Evolutionary conservation across 1,139 yeast genomes (phyloP).

Genomic region (Tardiomyces digboiensis): DNA sequence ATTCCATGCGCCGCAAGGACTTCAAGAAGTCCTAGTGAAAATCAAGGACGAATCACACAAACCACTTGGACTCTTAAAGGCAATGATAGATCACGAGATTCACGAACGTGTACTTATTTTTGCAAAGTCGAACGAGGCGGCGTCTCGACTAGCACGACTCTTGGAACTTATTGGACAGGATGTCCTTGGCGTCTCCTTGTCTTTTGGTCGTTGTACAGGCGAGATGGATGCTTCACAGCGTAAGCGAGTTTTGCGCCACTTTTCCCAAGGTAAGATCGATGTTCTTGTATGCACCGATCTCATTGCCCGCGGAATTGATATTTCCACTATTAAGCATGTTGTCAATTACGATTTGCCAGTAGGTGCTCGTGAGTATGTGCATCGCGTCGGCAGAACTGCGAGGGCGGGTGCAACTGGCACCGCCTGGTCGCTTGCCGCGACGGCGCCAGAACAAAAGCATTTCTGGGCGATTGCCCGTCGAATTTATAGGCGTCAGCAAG

Average conservation of each 20-base stretch:
- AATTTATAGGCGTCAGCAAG: conserved; percentile 14
- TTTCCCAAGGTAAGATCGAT: conserved; percentile 40
- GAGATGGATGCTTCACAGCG: conserved; percentile 28
- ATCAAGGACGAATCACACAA: conserved; percentile 36
- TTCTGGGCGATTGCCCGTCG: conserved; percentile 30
- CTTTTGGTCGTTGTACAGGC: conserved; percentile 26
- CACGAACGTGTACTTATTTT: conserved; percentile 44
- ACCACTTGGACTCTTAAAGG: conserved; percentile 59
- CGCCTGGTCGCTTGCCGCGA: conserved; percentile 61
- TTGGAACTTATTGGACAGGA: conserved; percentile 36
- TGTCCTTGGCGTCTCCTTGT: conserved; percentile 13
- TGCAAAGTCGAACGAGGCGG: conserved; percentile 80
- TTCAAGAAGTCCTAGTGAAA: conserved; percentile 23
- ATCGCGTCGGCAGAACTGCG: conserved; percentile 95
- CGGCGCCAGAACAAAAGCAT: conserved; percentile 70
- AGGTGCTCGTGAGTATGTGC: conserved; percentile 86
- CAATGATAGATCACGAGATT: conserved; percentile 32
- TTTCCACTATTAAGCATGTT: conserved; percentile 61
- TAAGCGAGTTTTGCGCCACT: conserved; percentile 38
- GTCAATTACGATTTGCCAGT: conserved; percentile 87
- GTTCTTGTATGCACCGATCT: conserved; percentile 83
- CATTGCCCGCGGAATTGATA: conserved; percentile 91
- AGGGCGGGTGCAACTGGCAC: conserved; percentile 76
- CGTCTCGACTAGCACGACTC: conserved; percentile 62
- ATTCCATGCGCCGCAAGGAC: conserved; percentile 31